These are phyloP conservation scores for Podaxis rugospora DNA, from an alignment of 768 basidiomycete genomes.

Conservation along the genomic window DNA sequence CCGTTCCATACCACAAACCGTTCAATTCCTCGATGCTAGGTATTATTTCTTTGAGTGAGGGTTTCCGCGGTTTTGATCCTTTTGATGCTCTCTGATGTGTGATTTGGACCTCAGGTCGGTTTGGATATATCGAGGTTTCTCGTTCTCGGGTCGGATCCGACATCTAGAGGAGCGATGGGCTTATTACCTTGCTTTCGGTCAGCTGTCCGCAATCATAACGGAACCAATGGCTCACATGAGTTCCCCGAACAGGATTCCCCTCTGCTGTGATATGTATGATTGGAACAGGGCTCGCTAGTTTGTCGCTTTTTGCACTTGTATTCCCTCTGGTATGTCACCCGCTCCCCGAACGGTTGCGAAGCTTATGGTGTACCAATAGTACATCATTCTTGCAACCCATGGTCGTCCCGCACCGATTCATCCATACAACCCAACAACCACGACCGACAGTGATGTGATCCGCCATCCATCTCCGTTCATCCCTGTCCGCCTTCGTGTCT, in stretches of 20 bases:
- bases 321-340: constrained; percentile 63
- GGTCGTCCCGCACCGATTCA: constrained; percentile 71
- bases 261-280: constrained; percentile 68
- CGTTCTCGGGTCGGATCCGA: constrained; percentile 62
- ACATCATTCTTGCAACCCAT: constrained; percentile 80
- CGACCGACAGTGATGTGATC: constrained; percentile 31
- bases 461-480: constrained; percentile 73
- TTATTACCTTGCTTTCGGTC: constrained; percentile 83
- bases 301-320: constrained; percentile 77
- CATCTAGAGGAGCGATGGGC: constrained; percentile 87
- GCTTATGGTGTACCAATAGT: constrained; percentile 38
- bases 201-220: constrained; percentile 13
- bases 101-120: constrained; percentile 49
- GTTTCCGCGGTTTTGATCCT: not conserved
- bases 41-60: constrained; percentile 89
- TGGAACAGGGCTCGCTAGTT: constrained; percentile 73
- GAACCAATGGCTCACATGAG: not conserved
- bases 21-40: constrained; percentile 30
- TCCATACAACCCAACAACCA: constrained; percentile 58
- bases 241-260: constrained; percentile 54
- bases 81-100: not conserved
- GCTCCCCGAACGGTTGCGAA: not conserved
- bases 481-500: constrained; percentile 78
- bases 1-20: not conserved
- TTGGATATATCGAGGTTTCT: constrained; percentile 72